Evolutionary conservation across 2,329 filamentous ascomycete species (phyloP), one percentile per base, ranked within the genome.

Genomic region (Xylariaceae sp.): DNA sequence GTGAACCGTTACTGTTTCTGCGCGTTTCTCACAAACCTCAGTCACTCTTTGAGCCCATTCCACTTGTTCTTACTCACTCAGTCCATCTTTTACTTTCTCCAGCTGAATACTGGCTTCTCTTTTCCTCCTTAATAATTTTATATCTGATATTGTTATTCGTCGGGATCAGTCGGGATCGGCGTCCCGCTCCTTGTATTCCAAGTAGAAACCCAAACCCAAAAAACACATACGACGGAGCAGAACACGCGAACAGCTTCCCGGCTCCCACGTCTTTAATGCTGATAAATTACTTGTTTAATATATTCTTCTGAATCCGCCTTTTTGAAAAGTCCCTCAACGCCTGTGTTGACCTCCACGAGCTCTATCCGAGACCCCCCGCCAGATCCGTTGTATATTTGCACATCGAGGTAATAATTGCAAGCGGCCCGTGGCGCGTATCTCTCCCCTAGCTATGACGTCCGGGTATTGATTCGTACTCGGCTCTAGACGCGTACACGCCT

Each of bases 21-120:
- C 61, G 60, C 59, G 58, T 61, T 59, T 55, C 41, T 49, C 50
- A 40, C 52, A 47, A 52, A 49, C 57, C 48, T 54, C 55, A 26
- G 22, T 46, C 29, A 48, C 29, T 29, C 29, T 1, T 56, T 50
- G 42, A 49, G 16, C 26, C 40, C 21, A 30, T 48, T 43, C 30
- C 2, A 2, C 18, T 47, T 43, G 49, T 51, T 50, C n/a, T 54
- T 50, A n/a, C 52, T 61, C 49, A 55, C 47, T 60, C 48, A 32
- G 39, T 51, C 50, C 43, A 15, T 49, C 43, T n/a, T 45, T 49
- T 42, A 42, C 7, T 41, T 40, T 51, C 39, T 51, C 40, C 36
- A 10, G 21, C 30, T 16, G n/a, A 39, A n/a, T 46, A 36, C 37
- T 37, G n/a, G n/a, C n/a, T 36, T 21, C 21, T n/a, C 9, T 9